phyloP scores from a whole-genome alignment of 345 rosid genomes.

The Euclidium syriacum region DNA sequence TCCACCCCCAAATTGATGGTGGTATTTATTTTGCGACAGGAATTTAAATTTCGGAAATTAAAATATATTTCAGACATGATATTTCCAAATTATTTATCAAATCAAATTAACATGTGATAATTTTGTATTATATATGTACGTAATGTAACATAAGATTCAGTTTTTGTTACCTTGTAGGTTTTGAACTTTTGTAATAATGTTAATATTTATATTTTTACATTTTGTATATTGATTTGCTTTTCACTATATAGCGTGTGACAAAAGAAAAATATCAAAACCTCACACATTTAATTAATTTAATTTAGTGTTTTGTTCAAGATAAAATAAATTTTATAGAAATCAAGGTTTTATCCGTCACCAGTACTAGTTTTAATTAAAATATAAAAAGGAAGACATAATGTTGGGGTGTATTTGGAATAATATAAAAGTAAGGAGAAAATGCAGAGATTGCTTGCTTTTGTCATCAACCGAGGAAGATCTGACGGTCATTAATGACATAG shows the following conservation, averaged over 20 bases:
- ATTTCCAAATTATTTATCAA: not conserved
- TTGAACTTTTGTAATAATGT: not conserved
- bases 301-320: not conserved
- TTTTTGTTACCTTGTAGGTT: not conserved
- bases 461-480: constrained; percentile 34
- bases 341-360: not conserved
- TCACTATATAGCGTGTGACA: not conserved
- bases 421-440: not conserved
- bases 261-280: no score
- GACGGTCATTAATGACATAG: constrained; percentile 35
- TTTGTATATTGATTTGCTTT: not conserved
- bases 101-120: not conserved
- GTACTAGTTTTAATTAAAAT: not conserved
- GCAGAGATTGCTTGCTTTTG: constrained; percentile 2
- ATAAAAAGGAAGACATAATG: not conserved
- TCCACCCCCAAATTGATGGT: constrained; percentile 9
- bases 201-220: no score
- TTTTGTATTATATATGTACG: not conserved
- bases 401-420: constrained; percentile 8
- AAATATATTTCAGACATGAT: not conserved
- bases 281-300: not conserved
- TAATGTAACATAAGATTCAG: not conserved
- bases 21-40: not conserved
- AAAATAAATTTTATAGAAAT: not conserved
- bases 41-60: not conserved